A percentile compares a stretch with the other conserved stretches of the same genome.
Evolutionary conservation across 371 early-diverging fungal genomes (phyloP).

Genomic region (Apophysomyces ossiformis): DNA sequence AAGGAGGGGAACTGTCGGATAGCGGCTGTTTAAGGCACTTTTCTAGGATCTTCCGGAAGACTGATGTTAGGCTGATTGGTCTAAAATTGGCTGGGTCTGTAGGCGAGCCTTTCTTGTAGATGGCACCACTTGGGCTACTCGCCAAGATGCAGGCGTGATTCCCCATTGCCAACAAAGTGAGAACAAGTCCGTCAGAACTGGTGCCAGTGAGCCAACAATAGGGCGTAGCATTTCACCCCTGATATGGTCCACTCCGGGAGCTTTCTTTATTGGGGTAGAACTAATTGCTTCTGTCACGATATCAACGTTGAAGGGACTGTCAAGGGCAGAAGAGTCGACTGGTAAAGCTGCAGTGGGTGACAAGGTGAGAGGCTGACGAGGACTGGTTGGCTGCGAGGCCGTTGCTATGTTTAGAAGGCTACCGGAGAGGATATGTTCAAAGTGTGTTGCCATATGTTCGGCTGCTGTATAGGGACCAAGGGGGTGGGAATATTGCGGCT

Average conservation of each 20-base stretch:
- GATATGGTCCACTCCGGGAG: constrained; percentile 30
- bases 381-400: not conserved
- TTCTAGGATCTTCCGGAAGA: constrained; percentile 26
- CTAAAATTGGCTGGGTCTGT: constrained; percentile 24
- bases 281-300: constrained; percentile 6
- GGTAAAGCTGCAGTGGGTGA: no score
- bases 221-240: constrained; percentile 27
- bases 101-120: constrained; percentile 18
- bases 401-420: not conserved
- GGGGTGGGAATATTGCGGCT: no score
- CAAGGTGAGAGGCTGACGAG: not conserved
- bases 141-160: constrained; percentile 9
- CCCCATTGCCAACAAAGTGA: constrained; percentile 17
- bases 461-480: no score
- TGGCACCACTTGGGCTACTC: constrained; percentile 19
- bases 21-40: constrained; percentile 10
- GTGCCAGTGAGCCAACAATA: not conserved
- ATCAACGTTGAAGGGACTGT: constrained; percentile 1
- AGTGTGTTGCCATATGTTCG: constrained; percentile 4
- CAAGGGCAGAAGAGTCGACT: not conserved
- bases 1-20: not conserved
- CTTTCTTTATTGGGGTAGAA: constrained; percentile 17
- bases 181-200: constrained; percentile 13
- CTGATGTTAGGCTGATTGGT: constrained; percentile 26
- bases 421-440: not conserved